Base-by-base conservation (phyloP, 768 basidiomycete species). In the Serendipita vermifera region DNA sequence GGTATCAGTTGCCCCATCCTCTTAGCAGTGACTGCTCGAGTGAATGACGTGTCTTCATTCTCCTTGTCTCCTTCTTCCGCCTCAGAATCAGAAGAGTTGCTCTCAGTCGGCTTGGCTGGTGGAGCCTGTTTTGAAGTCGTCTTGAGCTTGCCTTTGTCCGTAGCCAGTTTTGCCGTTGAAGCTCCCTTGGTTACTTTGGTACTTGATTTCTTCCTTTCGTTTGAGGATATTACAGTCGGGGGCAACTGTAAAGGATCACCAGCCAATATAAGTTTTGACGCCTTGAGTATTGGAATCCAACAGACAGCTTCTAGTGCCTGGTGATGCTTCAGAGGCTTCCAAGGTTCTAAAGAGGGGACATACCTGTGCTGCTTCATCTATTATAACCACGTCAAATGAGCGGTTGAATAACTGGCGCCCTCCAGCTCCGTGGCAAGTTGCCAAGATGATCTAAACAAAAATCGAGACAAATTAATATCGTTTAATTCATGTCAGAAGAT, bases 161-260 rank as follows among this genome's bases (percentile, higher is more conserved):
- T 27, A 11, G n/a, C 58, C 33, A 22, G 0, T 38, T 13, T 15
- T 40, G n/a, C 22, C 55, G 11, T 46, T 57, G 27, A 41, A 24
- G 3, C 54, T 32, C 31, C 38, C 20, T 33, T 61, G 57, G 53
- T 60, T 60, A 11, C 29, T 60, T 60, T 3, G 55, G 24, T 20
- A 35, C 4, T 22, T 20, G 57, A 39, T 26, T 40, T 68, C 56
- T 69, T 72, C 38, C 65, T 68, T n/a, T 71, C 67, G 27, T 71
- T 70, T 58, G 80, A 71, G 3, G 89, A 87, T 27, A 94, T 72
- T 43, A 98, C 80, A 0, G 94, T 99, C 0, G 94, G 94, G 0
- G 92, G 92, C 3, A 99, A 75, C 72, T 98, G 94, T 76, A 90
- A 85, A 1, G 92, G 93, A 68, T 97, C 94, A 0, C 94, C 94